Evolutionary conservation across 1,284 basidiomycete genomes (phyloP).

Genomic region (Heterobasidion annosum): DNA sequence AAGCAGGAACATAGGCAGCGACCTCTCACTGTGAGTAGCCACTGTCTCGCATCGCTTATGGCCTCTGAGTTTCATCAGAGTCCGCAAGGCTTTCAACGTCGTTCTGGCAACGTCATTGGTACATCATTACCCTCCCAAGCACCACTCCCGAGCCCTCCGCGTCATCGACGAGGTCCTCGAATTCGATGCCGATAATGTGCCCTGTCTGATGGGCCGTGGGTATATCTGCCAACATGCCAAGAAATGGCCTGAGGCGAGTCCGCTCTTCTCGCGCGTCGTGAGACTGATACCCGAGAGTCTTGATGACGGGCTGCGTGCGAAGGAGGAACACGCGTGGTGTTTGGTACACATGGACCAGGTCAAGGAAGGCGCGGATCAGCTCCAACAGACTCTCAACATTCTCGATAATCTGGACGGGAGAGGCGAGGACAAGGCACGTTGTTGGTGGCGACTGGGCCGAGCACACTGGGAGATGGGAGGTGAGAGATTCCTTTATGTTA

Average conservation of each 20-base stretch:
- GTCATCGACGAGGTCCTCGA: conserved; percentile 69
- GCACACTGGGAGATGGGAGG: conserved; percentile 74
- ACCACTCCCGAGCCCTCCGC: conserved; percentile 72
- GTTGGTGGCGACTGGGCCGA: conserved; percentile 79
- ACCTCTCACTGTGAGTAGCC: conserved; percentile 38
- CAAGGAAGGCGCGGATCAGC: conserved; percentile 41
- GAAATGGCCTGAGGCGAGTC: conserved; percentile 66
- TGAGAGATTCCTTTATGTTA: conserved; percentile 24
- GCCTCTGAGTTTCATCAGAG: conserved; percentile 26
- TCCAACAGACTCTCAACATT: conserved; percentile 51
- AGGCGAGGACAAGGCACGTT: conserved; percentile 59
- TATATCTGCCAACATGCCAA: conserved; percentile 60
- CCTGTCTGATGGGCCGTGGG: conserved; percentile 68
- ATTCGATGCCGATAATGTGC: conserved; percentile 51
- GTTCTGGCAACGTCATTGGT: conserved; percentile 70
- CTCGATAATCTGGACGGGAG: conserved; percentile 47
- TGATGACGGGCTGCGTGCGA: conserved; percentile 54
- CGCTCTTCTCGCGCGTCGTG: conserved; percentile 49
- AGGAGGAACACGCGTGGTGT: conserved; percentile 87
- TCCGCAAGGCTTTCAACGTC: conserved; percentile 53
- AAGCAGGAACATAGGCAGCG: conserved; percentile 52
- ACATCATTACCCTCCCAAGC: conserved; percentile 83
- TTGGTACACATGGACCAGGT: conserved; percentile 48
- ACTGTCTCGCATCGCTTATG: neutral
- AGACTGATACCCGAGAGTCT: conserved; percentile 36